Evolutionary conservation across 495 filamentous ascomycete species (phyloP).

Genomic region (Aspergillus coremiiformis): DNA sequence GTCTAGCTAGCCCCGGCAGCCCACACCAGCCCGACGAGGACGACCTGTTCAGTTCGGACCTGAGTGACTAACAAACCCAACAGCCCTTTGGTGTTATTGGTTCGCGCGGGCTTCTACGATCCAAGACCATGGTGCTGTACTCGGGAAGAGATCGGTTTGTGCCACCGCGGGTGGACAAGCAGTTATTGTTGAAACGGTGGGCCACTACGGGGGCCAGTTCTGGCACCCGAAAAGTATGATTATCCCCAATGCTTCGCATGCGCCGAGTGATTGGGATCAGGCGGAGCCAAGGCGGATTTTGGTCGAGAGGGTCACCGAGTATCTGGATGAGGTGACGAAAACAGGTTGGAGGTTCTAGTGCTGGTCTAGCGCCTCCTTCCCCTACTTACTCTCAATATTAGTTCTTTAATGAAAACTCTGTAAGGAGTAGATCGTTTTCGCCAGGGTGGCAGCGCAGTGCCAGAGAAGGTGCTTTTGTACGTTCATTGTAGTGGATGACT

Average conservation of each 20-base stretch:
- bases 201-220: conserved; percentile 43
- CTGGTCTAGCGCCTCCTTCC: too few relatives aligned
- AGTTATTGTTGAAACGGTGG: conserved; percentile 57
- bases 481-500: too few relatives aligned
- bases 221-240: conserved; percentile 37
- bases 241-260: conserved; percentile 41
- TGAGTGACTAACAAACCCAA: conserved; percentile 49
- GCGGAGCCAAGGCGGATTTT: conserved; percentile 34
- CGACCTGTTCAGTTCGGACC: conserved; percentile 79
- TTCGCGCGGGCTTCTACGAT: conserved; percentile 44
- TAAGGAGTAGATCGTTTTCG: too few relatives aligned
- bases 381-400: too few relatives aligned
- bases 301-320: conserved; percentile 24
- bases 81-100: conserved; percentile 57
- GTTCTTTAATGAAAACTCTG: too few relatives aligned
- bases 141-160: conserved; percentile 67
- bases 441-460: too few relatives aligned
- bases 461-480: too few relatives aligned
- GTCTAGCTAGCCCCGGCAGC: conserved; percentile 49
- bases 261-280: conserved; percentile 40
- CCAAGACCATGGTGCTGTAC: conserved; percentile 44
- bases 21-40: conserved; percentile 58
- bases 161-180: conserved; percentile 55
- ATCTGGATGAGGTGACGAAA: not conserved
- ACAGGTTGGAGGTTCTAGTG: not conserved